These are phyloP conservation scores for Colletotrichum theobromicola DNA, from an alignment of 2,329 filamentous ascomycete species.

Conservation along the genomic window DNA sequence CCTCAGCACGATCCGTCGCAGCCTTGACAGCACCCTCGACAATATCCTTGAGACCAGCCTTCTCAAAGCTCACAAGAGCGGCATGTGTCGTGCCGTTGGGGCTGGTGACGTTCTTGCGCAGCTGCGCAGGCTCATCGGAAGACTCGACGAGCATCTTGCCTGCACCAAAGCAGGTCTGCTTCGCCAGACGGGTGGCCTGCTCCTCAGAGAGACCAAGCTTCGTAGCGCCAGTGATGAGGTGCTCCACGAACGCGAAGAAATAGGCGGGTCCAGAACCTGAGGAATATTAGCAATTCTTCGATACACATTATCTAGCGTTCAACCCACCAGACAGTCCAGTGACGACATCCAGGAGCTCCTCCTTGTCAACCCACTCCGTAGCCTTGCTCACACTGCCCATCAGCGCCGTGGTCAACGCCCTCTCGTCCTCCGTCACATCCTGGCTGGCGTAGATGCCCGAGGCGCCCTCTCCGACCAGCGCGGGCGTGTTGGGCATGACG, in stretches of 20 bases:
- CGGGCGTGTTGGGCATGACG: constrained; percentile 59
- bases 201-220: constrained; percentile 50
- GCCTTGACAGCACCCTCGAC: constrained; percentile 53
- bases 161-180: constrained; percentile 56
- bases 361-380: constrained; percentile 54
- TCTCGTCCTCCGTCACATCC: constrained; percentile 47
- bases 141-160: constrained; percentile 56
- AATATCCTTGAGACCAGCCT: constrained; percentile 44
- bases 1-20: constrained; percentile 44
- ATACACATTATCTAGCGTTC: fast-evolving
- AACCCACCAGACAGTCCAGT: constrained; percentile 53
- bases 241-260: constrained; percentile 59
- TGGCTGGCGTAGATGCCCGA: constrained; percentile 50
- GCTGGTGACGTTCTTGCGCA: constrained; percentile 57
- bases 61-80: constrained; percentile 53
- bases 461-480: constrained; percentile 54
- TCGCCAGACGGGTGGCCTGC: constrained; percentile 54
- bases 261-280: constrained; percentile 56
- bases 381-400: constrained; percentile 52
- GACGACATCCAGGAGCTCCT: constrained; percentile 55
- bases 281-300: neutral
- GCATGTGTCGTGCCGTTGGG: constrained; percentile 57
- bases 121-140: constrained; percentile 48
- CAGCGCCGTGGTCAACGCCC: constrained; percentile 44
- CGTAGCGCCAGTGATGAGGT: constrained; percentile 49